These are phyloP conservation scores for Candida tunisiensis DNA, from an alignment of 1,139 yeast genomes.

Conservation along the genomic window DNA sequence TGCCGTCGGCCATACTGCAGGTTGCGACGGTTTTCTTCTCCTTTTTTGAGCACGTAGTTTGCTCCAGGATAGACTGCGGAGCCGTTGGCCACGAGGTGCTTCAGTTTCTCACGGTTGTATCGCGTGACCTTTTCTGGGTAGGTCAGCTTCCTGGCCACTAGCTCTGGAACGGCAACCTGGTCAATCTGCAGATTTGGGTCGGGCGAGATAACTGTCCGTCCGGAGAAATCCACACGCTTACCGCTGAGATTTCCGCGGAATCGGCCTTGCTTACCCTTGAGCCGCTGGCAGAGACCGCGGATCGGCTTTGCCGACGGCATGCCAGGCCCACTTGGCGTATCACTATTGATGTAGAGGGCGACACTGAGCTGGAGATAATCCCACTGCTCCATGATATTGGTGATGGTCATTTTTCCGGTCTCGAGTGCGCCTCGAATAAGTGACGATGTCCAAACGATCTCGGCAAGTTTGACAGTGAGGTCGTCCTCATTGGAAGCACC, in stretches of 20 bases:
- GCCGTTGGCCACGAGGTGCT: slow-evolving; percentile 60
- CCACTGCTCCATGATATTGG: slow-evolving; percentile 97
- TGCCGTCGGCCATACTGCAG: slow-evolving; percentile 75
- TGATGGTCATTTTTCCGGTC: slow-evolving; percentile 84
- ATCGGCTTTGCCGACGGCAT: slow-evolving; percentile 56
- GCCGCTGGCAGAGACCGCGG: slow-evolving; percentile 90
- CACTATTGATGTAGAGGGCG: slow-evolving; percentile 96
- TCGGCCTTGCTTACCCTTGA: slow-evolving; percentile 98
- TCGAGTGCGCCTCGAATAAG: slow-evolving; percentile 88
- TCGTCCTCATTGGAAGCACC: slow-evolving; percentile 94
- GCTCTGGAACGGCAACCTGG: slow-evolving; percentile 96
- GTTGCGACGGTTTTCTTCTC: slow-evolving; percentile 70
- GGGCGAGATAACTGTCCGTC: slow-evolving; percentile 96
- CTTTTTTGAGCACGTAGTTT: slow-evolving; percentile 67
- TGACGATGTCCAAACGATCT: slow-evolving; percentile 91
- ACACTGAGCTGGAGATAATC: slow-evolving; percentile 88
- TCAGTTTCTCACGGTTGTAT: slow-evolving; percentile 68
- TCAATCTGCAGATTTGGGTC: slow-evolving; percentile 92
- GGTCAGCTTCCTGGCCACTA: slow-evolving; percentile 89
- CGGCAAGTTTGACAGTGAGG: slow-evolving; percentile 87
- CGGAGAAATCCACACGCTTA: slow-evolving; percentile 96
- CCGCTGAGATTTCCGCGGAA: slow-evolving; percentile 97
- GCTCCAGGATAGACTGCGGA: slow-evolving; percentile 94
- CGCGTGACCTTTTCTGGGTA: slow-evolving; percentile 92
- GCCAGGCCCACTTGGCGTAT: slow-evolving; percentile 38